Conservation (phyloP, 768 basidiomycete genomes). For the Phlebiopsis flavidoalba region DNA sequence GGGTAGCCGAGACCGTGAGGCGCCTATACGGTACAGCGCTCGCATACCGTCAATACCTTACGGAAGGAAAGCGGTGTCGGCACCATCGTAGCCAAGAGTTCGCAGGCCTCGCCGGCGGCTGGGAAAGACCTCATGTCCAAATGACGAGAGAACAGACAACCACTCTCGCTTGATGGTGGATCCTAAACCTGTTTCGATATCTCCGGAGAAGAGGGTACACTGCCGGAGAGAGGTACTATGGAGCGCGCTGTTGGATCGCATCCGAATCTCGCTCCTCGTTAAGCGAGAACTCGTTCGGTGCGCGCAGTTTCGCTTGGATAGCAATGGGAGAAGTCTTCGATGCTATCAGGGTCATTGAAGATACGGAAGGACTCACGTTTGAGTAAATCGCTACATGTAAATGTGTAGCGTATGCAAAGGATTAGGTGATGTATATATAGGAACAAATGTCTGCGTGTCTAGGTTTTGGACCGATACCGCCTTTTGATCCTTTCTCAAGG, state of each 20-base stretch:
- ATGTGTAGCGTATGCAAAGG: background rate
- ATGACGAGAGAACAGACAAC: conserved; percentile 52
- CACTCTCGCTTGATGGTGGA: conserved; percentile 41
- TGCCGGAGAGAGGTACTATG: conserved; percentile 37
- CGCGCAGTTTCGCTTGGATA: conserved; percentile 59
- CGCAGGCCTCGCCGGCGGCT: conserved; percentile 50
- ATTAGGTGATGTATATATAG: background rate
- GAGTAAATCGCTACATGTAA: background rate
- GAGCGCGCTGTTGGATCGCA: conserved; percentile 49
- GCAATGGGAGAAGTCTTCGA: conserved; percentile 56
- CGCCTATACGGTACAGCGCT: too few species aligned
- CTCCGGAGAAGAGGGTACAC: conserved; percentile 40
- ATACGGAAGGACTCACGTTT: conserved; percentile 17
- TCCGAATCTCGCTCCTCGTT: conserved; percentile 39
- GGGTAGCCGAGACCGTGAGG: too few species aligned
- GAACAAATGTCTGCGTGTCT: background rate
- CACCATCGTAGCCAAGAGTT: conserved; percentile 59
- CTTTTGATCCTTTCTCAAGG: conserved; percentile 25
- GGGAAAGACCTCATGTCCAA: conserved; percentile 46
- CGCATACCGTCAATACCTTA: too few species aligned
- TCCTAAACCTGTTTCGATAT: conserved; percentile 49
- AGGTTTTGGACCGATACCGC: conserved; percentile 7
- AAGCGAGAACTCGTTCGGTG: conserved; percentile 45
- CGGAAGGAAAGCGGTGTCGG: conserved; percentile 69
- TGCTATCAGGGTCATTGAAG: conserved; percentile 39